Evolutionary conservation across 2,329 filamentous ascomycete genomes (phyloP).

Genomic region (Mariannaea sp.): DNA sequence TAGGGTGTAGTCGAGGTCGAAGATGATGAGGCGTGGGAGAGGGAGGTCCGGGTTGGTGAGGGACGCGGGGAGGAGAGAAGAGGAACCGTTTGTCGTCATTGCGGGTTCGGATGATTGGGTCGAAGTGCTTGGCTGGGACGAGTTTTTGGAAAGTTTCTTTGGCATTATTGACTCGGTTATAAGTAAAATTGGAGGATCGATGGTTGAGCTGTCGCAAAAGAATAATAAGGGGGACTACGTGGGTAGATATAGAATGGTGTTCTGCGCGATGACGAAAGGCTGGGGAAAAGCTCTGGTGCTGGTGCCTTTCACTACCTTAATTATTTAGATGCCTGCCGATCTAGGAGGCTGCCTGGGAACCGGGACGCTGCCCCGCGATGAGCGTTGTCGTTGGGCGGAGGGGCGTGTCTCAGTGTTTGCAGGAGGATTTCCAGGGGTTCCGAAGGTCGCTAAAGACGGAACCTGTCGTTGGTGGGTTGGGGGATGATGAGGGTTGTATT

Average conservation of each 20-base stretch:
- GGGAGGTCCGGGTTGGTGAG: slow-evolving; percentile 59
- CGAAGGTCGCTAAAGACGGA: no score
- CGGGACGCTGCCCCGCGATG: background rate
- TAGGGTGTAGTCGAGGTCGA: slow-evolving; percentile 97
- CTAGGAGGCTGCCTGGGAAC: background rate
- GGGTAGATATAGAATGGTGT: background rate
- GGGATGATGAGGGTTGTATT: no score
- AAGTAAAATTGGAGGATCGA: no score
- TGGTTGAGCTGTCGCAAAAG: background rate
- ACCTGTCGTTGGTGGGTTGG: no score
- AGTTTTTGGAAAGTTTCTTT: slow-evolving; percentile 41
- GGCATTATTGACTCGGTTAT: slow-evolving; percentile 36
- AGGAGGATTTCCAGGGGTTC: no score
- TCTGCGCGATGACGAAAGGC: background rate
- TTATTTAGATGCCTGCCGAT: background rate
- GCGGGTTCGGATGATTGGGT: slow-evolving; percentile 30
- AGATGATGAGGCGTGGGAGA: slow-evolving; percentile 82
- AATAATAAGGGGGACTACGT: background rate
- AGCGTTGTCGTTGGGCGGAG: background rate
- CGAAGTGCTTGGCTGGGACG: slow-evolving; percentile 31
- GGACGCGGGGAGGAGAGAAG: slow-evolving; percentile 39
- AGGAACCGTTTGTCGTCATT: slow-evolving; percentile 25
- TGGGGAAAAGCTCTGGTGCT: slow-evolving; percentile 9
- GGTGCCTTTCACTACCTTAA: background rate
- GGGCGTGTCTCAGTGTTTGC: no score